These are phyloP conservation scores for Eutrema yunnanense DNA, from an alignment of 345 rosid species.

Conservation along the genomic window DNA sequence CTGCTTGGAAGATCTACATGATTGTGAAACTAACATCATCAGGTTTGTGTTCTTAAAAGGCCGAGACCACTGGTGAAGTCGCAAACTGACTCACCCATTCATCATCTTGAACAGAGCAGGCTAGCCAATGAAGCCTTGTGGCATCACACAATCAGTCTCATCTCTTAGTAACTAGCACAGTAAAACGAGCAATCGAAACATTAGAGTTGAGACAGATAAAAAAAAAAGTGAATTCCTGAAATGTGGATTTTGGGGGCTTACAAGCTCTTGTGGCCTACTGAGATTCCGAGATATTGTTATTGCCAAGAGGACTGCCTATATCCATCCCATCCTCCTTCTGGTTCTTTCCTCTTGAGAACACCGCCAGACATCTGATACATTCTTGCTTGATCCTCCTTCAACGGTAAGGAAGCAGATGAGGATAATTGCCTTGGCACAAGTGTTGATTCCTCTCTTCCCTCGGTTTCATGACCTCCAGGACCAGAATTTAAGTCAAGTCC, in stretches of 20 bases:
- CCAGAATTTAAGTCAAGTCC: constrained; percentile 81
- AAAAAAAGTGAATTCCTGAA: neutral
- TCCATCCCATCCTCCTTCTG: constrained; percentile 90
- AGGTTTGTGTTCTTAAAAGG: neutral
- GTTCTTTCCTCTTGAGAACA: constrained; percentile 74
- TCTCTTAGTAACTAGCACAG: neutral
- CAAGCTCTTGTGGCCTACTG: constrained; percentile 5
- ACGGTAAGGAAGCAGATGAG: constrained; percentile 43
- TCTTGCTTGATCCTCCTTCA: constrained; percentile 65
- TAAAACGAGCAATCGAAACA: neutral
- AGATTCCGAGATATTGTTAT: constrained; percentile 23
- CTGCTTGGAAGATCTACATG: neutral
- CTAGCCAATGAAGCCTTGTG: neutral
- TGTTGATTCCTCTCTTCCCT: constrained; percentile 62
- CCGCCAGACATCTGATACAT: constrained; percentile 63
- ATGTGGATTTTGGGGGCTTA: neutral
- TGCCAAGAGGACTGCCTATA: constrained; percentile 78
- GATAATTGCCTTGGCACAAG: constrained; percentile 45
- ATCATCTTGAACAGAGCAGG: neutral
- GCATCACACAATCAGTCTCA: neutral
- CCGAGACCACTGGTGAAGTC: too few relatives aligned
- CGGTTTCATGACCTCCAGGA: constrained; percentile 61
- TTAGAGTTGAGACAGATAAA: neutral
- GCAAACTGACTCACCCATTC: too few relatives aligned
- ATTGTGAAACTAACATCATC: neutral